phyloP scores from a whole-genome alignment of 139 green algal species.

The Micromonas commoda region DNA sequence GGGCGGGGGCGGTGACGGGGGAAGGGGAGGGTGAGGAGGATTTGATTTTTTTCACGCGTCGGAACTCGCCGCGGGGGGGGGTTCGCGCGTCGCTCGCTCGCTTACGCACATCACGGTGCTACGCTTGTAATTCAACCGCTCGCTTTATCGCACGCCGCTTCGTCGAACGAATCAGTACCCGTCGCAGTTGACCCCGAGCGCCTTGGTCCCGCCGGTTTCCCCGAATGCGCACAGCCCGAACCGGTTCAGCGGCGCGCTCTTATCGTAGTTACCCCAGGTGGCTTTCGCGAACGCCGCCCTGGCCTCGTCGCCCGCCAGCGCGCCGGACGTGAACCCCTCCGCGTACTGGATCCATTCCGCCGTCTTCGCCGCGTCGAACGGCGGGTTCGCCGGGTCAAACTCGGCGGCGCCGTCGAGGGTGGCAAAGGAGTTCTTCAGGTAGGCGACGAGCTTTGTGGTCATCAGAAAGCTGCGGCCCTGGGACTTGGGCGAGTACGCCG shows the following conservation, averaged over 20 bases:
- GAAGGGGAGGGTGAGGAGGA: no score
- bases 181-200: slow-evolving; percentile 4
- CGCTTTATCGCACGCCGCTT: not conserved
- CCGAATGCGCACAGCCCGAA: slow-evolving; percentile 19
- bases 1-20: no score
- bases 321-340: not conserved
- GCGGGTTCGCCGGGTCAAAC: not conserved
- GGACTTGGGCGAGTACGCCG: not conserved
- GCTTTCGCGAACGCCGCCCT: not conserved
- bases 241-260: slow-evolving; percentile 4
- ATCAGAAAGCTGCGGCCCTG: slow-evolving; percentile 8
- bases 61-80: no score
- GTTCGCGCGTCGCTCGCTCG: no score
- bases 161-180: slow-evolving; percentile 7
- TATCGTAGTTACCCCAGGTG: slow-evolving; percentile 17
- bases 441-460: slow-evolving; percentile 11
- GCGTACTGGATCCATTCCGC: slow-evolving; percentile 1
- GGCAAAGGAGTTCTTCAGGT: not conserved
- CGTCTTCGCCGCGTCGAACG: not conserved
- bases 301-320: not conserved
- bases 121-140: no score
- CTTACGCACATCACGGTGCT: no score
- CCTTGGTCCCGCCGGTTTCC: not conserved
- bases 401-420: not conserved
- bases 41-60: no score